A percentile compares a stretch with the other conserved stretches of the same genome.
phyloP scores from a whole-genome alignment of 352 stramenopile species.

The Globisporangium megalacanthum region DNA sequence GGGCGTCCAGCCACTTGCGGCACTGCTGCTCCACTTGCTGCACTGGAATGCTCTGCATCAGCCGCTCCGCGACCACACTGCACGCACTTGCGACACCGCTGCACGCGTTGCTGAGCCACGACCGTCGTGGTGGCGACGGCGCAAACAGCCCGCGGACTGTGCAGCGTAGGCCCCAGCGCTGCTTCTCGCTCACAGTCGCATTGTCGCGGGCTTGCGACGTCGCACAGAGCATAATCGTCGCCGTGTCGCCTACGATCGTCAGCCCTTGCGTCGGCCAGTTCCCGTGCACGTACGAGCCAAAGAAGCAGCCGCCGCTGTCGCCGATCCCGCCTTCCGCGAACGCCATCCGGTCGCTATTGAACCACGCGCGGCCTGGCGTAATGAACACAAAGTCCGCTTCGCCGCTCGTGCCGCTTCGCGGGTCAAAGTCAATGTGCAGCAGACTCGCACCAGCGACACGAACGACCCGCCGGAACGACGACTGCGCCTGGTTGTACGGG shows the following conservation, averaged over 20 bases:
- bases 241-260: slow-evolving; percentile 54
- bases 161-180: slow-evolving; percentile 57
- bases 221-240: slow-evolving; percentile 58
- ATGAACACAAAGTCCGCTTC: slow-evolving; percentile 68
- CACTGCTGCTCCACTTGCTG: slow-evolving; percentile 27
- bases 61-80: slow-evolving; percentile 27
- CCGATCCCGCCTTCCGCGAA: slow-evolving; percentile 56
- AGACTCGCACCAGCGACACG: slow-evolving; percentile 43
- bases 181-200: slow-evolving; percentile 25
- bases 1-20: slow-evolving; percentile 20
- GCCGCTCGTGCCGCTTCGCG: slow-evolving; percentile 44
- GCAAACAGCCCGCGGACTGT: slow-evolving; percentile 39
- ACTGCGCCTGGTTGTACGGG: slow-evolving; percentile 56
- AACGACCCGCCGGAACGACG: slow-evolving; percentile 53
- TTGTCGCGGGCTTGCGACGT: slow-evolving; percentile 50
- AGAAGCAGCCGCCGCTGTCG: slow-evolving; percentile 63
- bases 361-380: slow-evolving; percentile 48
- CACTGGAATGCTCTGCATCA: slow-evolving; percentile 25
- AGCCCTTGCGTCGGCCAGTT: slow-evolving; percentile 56
- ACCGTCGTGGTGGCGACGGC: neutral
- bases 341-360: slow-evolving; percentile 48
- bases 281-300: slow-evolving; percentile 39
- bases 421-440: slow-evolving; percentile 68
- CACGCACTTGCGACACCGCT: slow-evolving; percentile 30
- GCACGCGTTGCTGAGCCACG: slow-evolving; percentile 30